A percentile compares a stretch with the other conserved stretches of the same genome.
Evolutionary conservation across 352 stramenopile species (phyloP).

Genomic region (Phytopythium cucurbitacearum): DNA sequence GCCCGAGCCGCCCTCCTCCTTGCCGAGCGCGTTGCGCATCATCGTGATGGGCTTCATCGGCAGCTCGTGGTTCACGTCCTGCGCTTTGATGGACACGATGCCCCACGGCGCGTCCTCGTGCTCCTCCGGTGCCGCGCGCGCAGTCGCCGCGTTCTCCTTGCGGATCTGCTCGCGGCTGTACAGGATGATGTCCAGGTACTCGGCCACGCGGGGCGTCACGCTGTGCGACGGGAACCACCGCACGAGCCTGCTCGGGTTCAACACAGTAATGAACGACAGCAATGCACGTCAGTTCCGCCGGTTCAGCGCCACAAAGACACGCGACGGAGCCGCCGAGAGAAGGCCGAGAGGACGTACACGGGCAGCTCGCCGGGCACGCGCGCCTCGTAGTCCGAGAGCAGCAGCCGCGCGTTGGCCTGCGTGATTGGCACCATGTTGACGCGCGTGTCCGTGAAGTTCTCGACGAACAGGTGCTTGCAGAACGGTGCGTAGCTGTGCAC

Average conservation of each 20-base stretch:
- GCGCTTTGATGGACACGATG: slow-evolving; percentile 97
- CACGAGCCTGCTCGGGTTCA: slow-evolving; percentile 33
- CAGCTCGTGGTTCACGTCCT: slow-evolving; percentile 94
- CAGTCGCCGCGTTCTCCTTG: slow-evolving; percentile 92
- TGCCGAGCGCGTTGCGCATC: slow-evolving; percentile 97
- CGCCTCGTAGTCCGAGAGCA: slow-evolving; percentile 93
- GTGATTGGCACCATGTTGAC: slow-evolving; percentile 92
- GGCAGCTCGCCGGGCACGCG: slow-evolving; percentile 93
- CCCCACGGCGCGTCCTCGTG: slow-evolving; percentile 83
- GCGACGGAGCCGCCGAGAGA: background rate
- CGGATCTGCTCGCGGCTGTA: slow-evolving; percentile 98
- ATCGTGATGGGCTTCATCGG: slow-evolving; percentile 98
- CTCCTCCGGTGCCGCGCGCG: slow-evolving; percentile 27
- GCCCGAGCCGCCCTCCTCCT: slow-evolving; percentile 89
- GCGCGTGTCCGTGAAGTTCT: slow-evolving; percentile 90
- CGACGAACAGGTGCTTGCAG: slow-evolving; percentile 98
- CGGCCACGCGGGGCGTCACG: slow-evolving; percentile 82
- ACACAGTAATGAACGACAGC: background rate
- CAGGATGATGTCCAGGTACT: slow-evolving; percentile 97
- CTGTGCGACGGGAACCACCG: slow-evolving; percentile 92
- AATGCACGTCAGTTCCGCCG: background rate
- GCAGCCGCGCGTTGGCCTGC: slow-evolving; percentile 89
- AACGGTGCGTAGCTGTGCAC: slow-evolving; percentile 93
- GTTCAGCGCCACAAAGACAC: too few species aligned
- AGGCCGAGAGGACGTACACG: slow-evolving; percentile 49